Evolutionary conservation across 1,139 yeast genomes (phyloP).

Genomic region (Geotrichum bryndzae): DNA sequence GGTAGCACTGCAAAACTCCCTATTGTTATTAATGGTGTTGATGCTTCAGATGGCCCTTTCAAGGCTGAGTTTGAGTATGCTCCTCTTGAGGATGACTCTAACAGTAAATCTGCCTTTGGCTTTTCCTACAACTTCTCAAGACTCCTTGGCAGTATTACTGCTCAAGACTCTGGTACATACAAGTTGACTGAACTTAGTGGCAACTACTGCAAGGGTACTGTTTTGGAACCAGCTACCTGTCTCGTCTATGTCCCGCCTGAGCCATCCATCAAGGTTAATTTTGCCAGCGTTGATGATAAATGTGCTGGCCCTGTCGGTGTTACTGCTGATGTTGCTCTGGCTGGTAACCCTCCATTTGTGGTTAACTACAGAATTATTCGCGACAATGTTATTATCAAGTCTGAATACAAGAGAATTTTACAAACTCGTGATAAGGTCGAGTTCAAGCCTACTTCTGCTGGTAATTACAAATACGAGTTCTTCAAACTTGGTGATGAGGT

Average conservation of each 20-base stretch:
- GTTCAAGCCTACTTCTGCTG: constrained; percentile 76
- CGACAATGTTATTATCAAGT: constrained; percentile 25
- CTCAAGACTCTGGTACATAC: constrained; percentile 60
- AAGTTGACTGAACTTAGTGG: constrained; percentile 49
- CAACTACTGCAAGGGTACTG: constrained; percentile 58
- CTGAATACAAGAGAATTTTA: constrained; percentile 20
- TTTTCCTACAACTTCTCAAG: constrained; percentile 25
- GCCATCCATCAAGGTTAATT: constrained; percentile 41
- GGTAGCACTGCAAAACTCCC: constrained; percentile 29
- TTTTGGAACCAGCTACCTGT: constrained; percentile 44
- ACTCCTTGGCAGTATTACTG: constrained; percentile 35
- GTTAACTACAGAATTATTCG: constrained; percentile 53
- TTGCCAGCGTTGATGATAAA: constrained; percentile 60
- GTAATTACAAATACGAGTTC: constrained; percentile 70
- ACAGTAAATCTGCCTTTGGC: constrained; percentile 7
- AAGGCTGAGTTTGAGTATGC: constrained; percentile 27
- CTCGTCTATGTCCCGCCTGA: constrained; percentile 44
- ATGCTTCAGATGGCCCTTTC: constrained; percentile 32
- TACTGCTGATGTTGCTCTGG: constrained; percentile 55
- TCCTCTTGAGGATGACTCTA: constrained; percentile 21
- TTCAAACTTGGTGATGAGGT: constrained; percentile 38
- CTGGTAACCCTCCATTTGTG: constrained; percentile 79
- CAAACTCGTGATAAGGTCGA: constrained; percentile 47
- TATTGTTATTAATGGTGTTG: constrained; percentile 22
- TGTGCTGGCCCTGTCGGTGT: constrained; percentile 93